Base-by-base conservation (phyloP, 352 stramenopile genomes). In the Elongisporangium anandrum region DNA sequence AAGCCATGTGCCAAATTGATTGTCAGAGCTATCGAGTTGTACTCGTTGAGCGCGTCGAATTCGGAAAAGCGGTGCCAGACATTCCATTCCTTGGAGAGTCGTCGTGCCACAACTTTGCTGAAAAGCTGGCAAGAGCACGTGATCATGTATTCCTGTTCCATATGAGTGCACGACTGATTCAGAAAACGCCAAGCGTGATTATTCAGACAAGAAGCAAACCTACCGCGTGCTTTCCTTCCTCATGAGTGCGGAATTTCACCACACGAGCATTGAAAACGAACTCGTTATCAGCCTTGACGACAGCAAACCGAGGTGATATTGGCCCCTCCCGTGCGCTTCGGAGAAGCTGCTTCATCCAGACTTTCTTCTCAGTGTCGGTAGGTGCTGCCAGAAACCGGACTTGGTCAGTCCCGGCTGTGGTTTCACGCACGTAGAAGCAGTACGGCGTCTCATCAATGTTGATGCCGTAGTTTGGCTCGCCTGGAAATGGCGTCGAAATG, bases 51-150 rank as follows among this genome's bases (percentile, higher is more conserved):
- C 39, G 72, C 68, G 23, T 88, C 71, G 59, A 90, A 88, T 53
- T 86, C 65, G 13, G 81, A 81, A 56, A 86, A 88, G 9, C 81
- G 77, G 19, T 79, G 74, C 78, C 78, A 88, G n/a, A 90, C 48
- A 24, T 63, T 68, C 81, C 78, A 88, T 48, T 85, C 70, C 52
- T 87, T 90, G 13, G 68, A 66, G 39, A 90, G 26, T 22, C 77
- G 68, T 1, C 75, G 70, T 15, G 67, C 68, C 3, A 69, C 65
- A 47, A 77, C 50, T 24, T 74, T 75, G 59, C 75, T 90, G 54
- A 78, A 85, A 15, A 86, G 52, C 61, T 81, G 72, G 16, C 77
- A 84, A 23, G 75, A 81, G 53, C 78, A 88, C 24, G 67, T 74
- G 34, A 90, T 60, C 70, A 85, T 72, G 60, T 88, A 90, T 54